Evolutionary conservation across 148 eudicot species (phyloP).

Genomic region (Agrostemma githago): DNA sequence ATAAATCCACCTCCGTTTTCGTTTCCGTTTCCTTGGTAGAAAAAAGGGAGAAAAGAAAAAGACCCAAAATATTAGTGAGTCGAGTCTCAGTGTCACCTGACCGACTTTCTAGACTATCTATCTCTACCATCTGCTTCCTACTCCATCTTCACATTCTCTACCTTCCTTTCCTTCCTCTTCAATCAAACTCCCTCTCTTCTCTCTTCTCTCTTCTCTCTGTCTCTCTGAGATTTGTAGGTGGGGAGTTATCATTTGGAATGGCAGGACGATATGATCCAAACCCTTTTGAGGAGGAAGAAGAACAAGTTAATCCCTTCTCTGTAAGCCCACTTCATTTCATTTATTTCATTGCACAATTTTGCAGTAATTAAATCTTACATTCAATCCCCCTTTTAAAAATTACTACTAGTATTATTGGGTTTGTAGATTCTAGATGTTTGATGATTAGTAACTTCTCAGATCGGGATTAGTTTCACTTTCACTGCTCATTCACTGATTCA

Average conservation of each 20-base stretch:
- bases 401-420: background rate
- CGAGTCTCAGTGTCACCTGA: too few relatives aligned
- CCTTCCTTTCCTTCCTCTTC: constrained; percentile 2
- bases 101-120: too few relatives aligned
- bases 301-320: constrained; percentile 71
- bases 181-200: background rate
- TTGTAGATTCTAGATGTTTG: background rate
- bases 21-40: too few relatives aligned
- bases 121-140: too few relatives aligned
- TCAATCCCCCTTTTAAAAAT: background rate
- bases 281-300: constrained; percentile 71
- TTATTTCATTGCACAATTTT: background rate
- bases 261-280: constrained; percentile 70
- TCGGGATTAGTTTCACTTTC: constrained; percentile 13
- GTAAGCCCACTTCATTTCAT: constrained; percentile 24
- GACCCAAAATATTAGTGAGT: too few relatives aligned
- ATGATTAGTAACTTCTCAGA: constrained; percentile 7
- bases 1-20: too few relatives aligned
- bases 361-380: background rate
- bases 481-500: background rate
- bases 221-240: background rate
- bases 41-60: too few relatives aligned
- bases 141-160: background rate
- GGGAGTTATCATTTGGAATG: constrained; percentile 31
- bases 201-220: background rate